Evolutionary conservation across 805 yeast genomes (phyloP), one percentile per base, ranked within the genome.

Genomic region (Wickerhamomyces queroliae): DNA sequence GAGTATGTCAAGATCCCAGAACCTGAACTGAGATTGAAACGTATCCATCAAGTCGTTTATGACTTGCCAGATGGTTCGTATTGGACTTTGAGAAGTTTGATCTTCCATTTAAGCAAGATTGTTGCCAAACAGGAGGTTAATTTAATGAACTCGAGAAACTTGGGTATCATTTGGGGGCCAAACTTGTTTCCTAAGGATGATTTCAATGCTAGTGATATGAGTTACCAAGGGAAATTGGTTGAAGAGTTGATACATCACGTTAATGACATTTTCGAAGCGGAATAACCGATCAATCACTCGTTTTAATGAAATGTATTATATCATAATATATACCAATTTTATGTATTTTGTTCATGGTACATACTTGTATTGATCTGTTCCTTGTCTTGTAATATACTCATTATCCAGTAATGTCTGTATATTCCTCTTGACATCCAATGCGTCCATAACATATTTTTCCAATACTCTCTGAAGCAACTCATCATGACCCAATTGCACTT

Each of bases 81-180:
- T 59, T 90, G 95, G 70, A 90, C 98, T 0, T 69, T 93, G 49
- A 69, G 97, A 48, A 78, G 87, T 26, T 65, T 93, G 48, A 66
- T 90, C 2, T 87, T 91, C 70, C 99, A 93, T 60, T 74, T 93
- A 45, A 79, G 82, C 45, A 75, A 82, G 40, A 80, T 93, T 12
- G 77, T 82, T 28, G 72, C 73, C 22, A 69, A 78, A 40, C 81
- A 80, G 52, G 69, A 70, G 17, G 50, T 62, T 26, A 88, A 89
- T 57, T 73, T 93, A 56, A 93, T 93, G 99, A 79, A 79, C 35
- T 70, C 80, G 42, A 81, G 82, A 53, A 82, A 84, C 43, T 61
- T 93, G 51, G 86, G 95, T 35, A 86, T 87, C 29, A 89, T 91
- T 28, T 93, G 99, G 99, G 96, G 97, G 0, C 95, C 96, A 16